phyloP scores from a whole-genome alignment of 345 rosid species.

The Pistacia atlantica region DNA sequence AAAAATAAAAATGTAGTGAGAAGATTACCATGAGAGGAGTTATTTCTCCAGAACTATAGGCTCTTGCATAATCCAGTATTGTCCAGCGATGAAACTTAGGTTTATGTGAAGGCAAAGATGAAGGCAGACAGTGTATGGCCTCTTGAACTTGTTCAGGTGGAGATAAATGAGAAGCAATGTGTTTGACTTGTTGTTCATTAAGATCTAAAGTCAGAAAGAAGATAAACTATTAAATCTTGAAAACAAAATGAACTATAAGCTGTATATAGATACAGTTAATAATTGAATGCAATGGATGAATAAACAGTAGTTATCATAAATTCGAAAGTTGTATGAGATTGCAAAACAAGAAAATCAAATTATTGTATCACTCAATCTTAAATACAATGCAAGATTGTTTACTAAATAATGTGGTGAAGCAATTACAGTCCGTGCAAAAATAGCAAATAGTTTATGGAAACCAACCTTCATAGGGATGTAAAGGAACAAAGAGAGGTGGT shows the following conservation, averaged over 20 bases:
- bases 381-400: too few relatives aligned
- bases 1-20: background rate
- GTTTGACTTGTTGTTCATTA: constrained; percentile 43
- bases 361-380: too few relatives aligned
- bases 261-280: background rate
- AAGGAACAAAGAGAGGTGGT: constrained; percentile 52
- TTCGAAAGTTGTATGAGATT: too few relatives aligned
- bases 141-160: constrained; percentile 45
- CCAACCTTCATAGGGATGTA: constrained; percentile 56
- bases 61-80: constrained; percentile 52
- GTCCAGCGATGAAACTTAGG: constrained; percentile 47
- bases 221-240: background rate
- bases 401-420: too few relatives aligned
- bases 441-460: background rate
- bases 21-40: constrained; percentile 51
- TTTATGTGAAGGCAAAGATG: background rate
- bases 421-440: too few relatives aligned
- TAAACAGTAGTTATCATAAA: too few relatives aligned
- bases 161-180: constrained; percentile 32
- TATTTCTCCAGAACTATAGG: constrained; percentile 48
- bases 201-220: constrained; percentile 31
- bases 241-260: background rate
- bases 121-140: constrained; percentile 49
- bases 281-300: too few relatives aligned
- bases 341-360: too few relatives aligned